Evolutionary conservation across 352 stramenopile species (phyloP).

Genomic region (Elongisporangium senticosum): DNA sequence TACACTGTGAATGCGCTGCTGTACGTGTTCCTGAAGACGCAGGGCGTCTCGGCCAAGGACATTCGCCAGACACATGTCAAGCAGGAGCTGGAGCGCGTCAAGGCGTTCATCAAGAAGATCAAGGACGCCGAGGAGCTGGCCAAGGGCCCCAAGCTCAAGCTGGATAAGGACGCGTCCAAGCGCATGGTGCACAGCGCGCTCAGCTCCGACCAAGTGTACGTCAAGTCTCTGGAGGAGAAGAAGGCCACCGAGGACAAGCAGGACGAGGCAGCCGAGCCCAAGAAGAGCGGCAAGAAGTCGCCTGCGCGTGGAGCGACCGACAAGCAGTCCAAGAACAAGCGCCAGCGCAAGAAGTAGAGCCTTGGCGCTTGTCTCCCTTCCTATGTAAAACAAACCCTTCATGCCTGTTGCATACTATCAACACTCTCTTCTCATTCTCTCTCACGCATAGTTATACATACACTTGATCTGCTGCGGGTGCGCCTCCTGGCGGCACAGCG

Average conservation of each 20-base stretch:
- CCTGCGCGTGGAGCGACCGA: neutral
- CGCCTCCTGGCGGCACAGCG: conserved; percentile 81
- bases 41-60: conserved; percentile 84
- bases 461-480: conserved; percentile 89
- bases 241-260: conserved; percentile 18
- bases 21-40: conserved; percentile 85
- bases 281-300: conserved; percentile 25
- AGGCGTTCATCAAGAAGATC: conserved; percentile 87
- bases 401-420: conserved; percentile 6
- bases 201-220: conserved; percentile 81
- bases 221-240: conserved; percentile 54
- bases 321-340: conserved; percentile 28
- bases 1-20: conserved; percentile 85
- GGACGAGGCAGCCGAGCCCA: conserved; percentile 8
- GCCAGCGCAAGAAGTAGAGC: conserved; percentile 37
- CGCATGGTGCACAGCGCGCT: conserved; percentile 82
- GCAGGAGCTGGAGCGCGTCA: conserved; percentile 85
- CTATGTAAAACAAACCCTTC: conserved; percentile 3
- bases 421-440: neutral
- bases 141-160: conserved; percentile 64
- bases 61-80: conserved; percentile 88
- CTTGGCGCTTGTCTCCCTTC: neutral
- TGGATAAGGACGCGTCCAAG: conserved; percentile 78
- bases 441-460: conserved; percentile 87
- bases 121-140: conserved; percentile 82